phyloP scores from a whole-genome alignment of 2,329 filamentous ascomycete species.

The Ceratocystis huliohia region DNA sequence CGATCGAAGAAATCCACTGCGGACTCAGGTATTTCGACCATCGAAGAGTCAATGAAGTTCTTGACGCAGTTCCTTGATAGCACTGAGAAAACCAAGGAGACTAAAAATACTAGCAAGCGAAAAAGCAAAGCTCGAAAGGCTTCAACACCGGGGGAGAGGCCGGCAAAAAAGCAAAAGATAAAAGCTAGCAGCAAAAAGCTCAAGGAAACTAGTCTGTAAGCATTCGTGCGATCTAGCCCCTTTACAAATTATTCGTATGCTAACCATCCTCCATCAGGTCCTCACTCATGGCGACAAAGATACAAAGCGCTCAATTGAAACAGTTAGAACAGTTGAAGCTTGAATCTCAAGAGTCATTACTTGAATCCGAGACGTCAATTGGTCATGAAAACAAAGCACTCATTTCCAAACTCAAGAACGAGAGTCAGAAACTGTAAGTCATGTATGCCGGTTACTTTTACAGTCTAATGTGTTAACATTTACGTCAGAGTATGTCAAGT shows the following conservation, averaged over 20 bases:
- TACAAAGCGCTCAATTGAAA: constrained; percentile 14
- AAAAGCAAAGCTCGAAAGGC: background rate
- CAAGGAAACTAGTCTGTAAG: constrained; percentile 10
- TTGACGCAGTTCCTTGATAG: constrained; percentile 1
- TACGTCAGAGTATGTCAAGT: constrained; percentile 1
- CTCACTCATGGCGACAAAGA: constrained; percentile 8
- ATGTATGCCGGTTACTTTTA: too few relatives aligned
- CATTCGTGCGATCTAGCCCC: background rate
- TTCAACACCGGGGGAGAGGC: background rate
- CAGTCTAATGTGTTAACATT: constrained; percentile 2
- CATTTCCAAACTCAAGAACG: constrained; percentile 10
- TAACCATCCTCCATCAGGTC: constrained; percentile 3
- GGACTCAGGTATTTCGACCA: background rate
- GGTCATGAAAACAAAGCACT: constrained; percentile 11
- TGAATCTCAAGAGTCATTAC: background rate
- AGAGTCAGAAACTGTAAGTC: constrained; percentile 18
- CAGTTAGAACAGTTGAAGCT: constrained; percentile 10
- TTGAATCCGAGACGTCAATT: constrained; percentile 13
- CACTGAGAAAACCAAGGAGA: background rate
- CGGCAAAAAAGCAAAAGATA: constrained; percentile 15
- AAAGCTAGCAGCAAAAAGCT: background rate
- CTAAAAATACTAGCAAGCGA: too few relatives aligned
- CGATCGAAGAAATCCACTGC: background rate
- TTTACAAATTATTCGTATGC: background rate
- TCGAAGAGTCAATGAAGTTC: background rate